Conservation (phyloP, 1,284 basidiomycete species). For the Naganishia cerealis region DNA sequence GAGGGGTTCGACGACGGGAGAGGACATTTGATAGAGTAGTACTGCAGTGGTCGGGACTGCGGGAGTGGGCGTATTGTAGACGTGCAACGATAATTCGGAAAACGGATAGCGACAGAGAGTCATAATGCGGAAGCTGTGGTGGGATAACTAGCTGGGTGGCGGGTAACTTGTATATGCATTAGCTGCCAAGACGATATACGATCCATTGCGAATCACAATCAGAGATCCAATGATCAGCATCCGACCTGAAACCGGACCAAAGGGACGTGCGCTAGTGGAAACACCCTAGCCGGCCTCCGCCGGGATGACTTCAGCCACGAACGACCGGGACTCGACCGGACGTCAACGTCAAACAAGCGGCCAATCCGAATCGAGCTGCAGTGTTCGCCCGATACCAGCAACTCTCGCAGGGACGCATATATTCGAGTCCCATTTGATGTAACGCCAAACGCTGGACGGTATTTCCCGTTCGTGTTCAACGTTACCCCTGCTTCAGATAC, state of each 20-base stretch:
- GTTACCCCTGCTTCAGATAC: background rate
- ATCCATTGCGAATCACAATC: no score
- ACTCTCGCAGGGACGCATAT: background rate
- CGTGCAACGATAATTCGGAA: background rate
- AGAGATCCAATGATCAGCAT: no score
- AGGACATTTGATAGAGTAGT: no score
- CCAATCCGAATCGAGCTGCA: background rate
- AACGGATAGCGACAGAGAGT: background rate
- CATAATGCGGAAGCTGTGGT: background rate
- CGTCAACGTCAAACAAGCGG: background rate
- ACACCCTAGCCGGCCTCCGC: background rate
- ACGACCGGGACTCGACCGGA: constrained; percentile 7
- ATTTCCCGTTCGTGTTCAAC: background rate
- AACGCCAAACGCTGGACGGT: background rate
- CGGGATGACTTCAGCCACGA: background rate
- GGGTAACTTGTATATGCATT: background rate
- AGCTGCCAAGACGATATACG: background rate
- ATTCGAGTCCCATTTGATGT: background rate
- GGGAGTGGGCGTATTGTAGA: background rate
- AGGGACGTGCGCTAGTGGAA: background rate
- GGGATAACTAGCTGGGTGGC: background rate
- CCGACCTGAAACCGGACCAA: background rate
- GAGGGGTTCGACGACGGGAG: background rate
- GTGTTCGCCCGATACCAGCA: background rate
- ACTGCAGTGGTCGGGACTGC: background rate